Evolutionary conservation across 176 grass and related monocot genomes (phyloP), one percentile per base, ranked within the genome.

Genomic region (Eragrostis curvula): DNA sequence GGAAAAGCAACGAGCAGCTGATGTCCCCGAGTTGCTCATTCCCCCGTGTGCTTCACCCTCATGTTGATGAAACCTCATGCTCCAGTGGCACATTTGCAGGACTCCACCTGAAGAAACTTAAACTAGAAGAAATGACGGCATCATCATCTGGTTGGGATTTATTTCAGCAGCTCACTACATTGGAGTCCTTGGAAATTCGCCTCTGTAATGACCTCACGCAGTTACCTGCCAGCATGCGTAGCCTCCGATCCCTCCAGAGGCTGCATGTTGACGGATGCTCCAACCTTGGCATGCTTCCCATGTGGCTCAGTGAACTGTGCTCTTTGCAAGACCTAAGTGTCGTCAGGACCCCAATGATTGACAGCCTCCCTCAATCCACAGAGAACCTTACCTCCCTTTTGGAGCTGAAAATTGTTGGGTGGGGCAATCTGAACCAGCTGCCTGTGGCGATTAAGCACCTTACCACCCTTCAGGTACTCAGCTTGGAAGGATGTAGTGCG

Each of bases 221-320:
- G n/a, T 68, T 80, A 49, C 77, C 77, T n/a, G 40, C 68, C 18
- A 80, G 41, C 77, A 50, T 80, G 18, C 60, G 43, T 9, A 2
- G 18, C n/a, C 77, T 80, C 67, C 24, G 0, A 5, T 46, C 59
- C 20, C 77, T 47, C 3, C 39, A 43, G 7, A 5, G 7, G 24
- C 25, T 72, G 14, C 1, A 9, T 9, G 30, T 72, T 13, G 5
- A 16, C 3, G 25, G 0, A 30, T 72, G 70, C 17, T 9, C 23
- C 25, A 47, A 14, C 12, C 44, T 62, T 62, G 45, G 1, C 7
- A 7, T 11, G 15, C 11, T 72, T 1, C 70, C 70, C 2, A 46
- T 50, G 14, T 70, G 70, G 45, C 24, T 72, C 18, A 45, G 70
- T 0, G 70, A 72, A 20, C 70, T 72, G n/a, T n/a, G 67, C 21